These are phyloP conservation scores for Inonotus obliquus DNA, from an alignment of 1,284 basidiomycete genomes.

Conservation along the genomic window DNA sequence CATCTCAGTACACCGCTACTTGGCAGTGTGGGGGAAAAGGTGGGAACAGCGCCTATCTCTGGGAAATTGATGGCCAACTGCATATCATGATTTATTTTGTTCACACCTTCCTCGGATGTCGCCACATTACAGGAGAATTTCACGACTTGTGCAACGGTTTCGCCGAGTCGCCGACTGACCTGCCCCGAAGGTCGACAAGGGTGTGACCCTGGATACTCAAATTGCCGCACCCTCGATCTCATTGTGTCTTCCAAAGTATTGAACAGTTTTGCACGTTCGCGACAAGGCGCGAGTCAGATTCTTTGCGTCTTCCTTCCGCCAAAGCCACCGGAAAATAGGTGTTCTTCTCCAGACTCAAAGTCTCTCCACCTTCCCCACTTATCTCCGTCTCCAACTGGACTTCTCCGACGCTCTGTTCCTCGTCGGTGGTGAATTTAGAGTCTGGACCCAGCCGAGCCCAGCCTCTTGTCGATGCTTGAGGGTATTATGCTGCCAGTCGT, in stretches of 20 bases:
- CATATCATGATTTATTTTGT: not conserved
- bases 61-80: not conserved
- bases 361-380: slow-evolving; percentile 1
- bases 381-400: not conserved
- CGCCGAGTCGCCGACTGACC: not conserved
- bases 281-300: not conserved
- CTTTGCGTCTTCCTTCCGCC: no score
- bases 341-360: not conserved
- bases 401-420: not conserved
- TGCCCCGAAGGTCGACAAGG: not conserved
- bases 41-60: not conserved
- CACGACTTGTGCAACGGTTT: not conserved
- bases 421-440: not conserved
- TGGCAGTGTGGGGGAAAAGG: not conserved
- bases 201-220: not conserved
- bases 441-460: not conserved
- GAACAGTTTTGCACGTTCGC: not conserved
- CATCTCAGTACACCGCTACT: not conserved
- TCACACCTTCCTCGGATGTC: not conserved
- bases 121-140: not conserved
- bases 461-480: not conserved
- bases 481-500: not conserved
- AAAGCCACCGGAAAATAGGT: not conserved
- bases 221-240: not conserved
- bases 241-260: not conserved